Evolutionary conservation across 1,139 yeast species (phyloP).

Genomic region (Lodderomyces orthopsilosis): DNA sequence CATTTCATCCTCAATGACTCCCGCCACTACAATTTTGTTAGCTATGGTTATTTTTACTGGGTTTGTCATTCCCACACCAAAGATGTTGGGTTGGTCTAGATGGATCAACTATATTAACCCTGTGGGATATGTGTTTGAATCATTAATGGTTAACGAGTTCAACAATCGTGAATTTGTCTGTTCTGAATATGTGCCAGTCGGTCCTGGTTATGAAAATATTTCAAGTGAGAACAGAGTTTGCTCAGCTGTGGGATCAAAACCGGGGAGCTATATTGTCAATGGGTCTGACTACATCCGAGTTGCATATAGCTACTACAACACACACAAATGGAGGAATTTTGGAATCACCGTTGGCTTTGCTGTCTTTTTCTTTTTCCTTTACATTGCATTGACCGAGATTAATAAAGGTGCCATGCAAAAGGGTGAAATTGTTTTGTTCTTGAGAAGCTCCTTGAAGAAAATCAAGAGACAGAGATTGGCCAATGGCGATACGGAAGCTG

Average conservation of each 20-base stretch:
- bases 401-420: conserved; percentile 79
- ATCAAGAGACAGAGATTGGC: conserved; percentile 33
- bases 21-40: conserved; percentile 55
- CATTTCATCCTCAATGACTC: conserved; percentile 59
- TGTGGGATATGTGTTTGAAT: conserved; percentile 54
- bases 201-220: conserved; percentile 30
- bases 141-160: conserved; percentile 54
- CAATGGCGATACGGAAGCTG: conserved; percentile 12
- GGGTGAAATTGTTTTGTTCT: conserved; percentile 78
- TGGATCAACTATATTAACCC: conserved; percentile 64
- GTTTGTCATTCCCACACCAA: conserved; percentile 54
- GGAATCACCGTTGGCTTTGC: conserved; percentile 65
- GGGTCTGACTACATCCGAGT: conserved; percentile 57
- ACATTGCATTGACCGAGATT: conserved; percentile 58
- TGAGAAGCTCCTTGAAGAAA: conserved; percentile 30
- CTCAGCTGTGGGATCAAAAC: conserved; percentile 57
- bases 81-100: conserved; percentile 62
- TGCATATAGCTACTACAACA: conserved; percentile 48
- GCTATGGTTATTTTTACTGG: conserved; percentile 58
- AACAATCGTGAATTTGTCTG: conserved; percentile 51
- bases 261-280: conserved; percentile 52
- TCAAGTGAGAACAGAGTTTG: conserved; percentile 47
- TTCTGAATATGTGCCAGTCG: conserved; percentile 44
- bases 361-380: conserved; percentile 53
- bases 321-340: conserved; percentile 81